These are phyloP conservation scores for Ogataea saltuana DNA, from an alignment of 805 yeast species.

Conservation along the genomic window DNA sequence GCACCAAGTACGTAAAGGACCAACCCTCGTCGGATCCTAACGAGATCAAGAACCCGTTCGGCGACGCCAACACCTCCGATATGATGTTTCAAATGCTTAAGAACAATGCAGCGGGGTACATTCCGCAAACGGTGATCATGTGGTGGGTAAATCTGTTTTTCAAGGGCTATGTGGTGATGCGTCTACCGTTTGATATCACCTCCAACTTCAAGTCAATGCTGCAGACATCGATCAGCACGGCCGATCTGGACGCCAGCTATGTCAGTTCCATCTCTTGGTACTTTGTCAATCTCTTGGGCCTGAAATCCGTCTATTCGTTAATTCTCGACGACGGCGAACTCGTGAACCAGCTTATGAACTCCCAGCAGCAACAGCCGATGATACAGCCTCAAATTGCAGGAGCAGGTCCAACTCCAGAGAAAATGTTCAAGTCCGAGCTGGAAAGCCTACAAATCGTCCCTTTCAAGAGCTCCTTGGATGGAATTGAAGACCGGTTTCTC, in stretches of 20 bases:
- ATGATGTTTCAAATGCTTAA: constrained; percentile 76
- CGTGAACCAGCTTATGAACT: constrained; percentile 46
- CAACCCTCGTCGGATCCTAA: constrained; percentile 37
- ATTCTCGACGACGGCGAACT: constrained; percentile 55
- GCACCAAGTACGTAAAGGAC: constrained; percentile 57
- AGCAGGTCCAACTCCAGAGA: constrained; percentile 62
- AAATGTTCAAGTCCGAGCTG: constrained; percentile 66
- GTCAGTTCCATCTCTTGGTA: constrained; percentile 96
- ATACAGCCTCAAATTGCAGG: constrained; percentile 42
- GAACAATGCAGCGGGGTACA: constrained; percentile 75
- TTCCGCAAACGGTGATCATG: constrained; percentile 93
- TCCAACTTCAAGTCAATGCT: constrained; percentile 88
- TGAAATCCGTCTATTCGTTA: constrained; percentile 74
- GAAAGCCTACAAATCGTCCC: constrained; percentile 51
- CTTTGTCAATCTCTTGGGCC: constrained; percentile 81
- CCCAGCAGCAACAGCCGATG: constrained; percentile 39
- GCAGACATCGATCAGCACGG: constrained; percentile 82
- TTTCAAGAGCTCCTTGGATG: constrained; percentile 58
- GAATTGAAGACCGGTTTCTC: constrained; percentile 59
- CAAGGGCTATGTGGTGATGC: constrained; percentile 86
- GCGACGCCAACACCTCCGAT: constrained; percentile 72
- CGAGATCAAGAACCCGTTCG: constrained; percentile 57
- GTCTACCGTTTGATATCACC: constrained; percentile 89
- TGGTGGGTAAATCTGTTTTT: constrained; percentile 94
- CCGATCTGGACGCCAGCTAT: constrained; percentile 86